A percentile compares a stretch with the other conserved stretches of the same genome.
These are phyloP conservation scores for Arctostaphylos glauca DNA, from an alignment of 148 eudicot genomes.

Conservation along the genomic window DNA sequence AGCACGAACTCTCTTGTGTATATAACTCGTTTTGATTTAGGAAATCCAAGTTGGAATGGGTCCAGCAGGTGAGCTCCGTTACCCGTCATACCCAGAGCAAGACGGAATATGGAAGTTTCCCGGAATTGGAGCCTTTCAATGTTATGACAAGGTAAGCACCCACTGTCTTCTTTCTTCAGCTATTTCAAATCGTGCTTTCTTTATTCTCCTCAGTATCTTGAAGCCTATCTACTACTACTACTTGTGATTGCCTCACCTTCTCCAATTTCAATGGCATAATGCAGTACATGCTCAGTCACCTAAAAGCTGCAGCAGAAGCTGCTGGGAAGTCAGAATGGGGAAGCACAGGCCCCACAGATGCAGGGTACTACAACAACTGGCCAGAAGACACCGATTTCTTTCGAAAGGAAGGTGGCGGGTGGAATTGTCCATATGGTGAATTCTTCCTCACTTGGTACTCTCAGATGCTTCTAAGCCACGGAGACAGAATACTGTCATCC, in stretches of 20 bases:
- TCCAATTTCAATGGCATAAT: neutral
- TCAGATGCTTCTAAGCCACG: constrained; percentile 79
- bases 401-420: constrained; percentile 76
- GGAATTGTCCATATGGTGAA: constrained; percentile 72
- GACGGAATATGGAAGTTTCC: constrained; percentile 94
- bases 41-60: constrained; percentile 99
- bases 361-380: constrained; percentile 93
- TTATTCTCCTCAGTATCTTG: too few relatives aligned
- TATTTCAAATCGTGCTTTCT: neutral
- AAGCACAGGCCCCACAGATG: constrained; percentile 83
- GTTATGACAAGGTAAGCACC: constrained; percentile 81
- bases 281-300: constrained; percentile 82
- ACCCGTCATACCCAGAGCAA: constrained; percentile 93
- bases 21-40: constrained; percentile 27
- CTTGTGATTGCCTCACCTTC: neutral
- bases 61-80: constrained; percentile 98
- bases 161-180: neutral
- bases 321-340: constrained; percentile 93
- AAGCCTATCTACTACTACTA: neutral
- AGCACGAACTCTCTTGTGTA: neutral
- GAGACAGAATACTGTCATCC: constrained; percentile 64
- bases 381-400: constrained; percentile 94
- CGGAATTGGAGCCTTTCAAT: constrained; percentile 96
- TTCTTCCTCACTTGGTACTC: constrained; percentile 97
- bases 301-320: constrained; percentile 87